These are phyloP conservation scores for Diversispora epigaea DNA, from an alignment of 192 early-diverging fungal species.

Conservation along the genomic window DNA sequence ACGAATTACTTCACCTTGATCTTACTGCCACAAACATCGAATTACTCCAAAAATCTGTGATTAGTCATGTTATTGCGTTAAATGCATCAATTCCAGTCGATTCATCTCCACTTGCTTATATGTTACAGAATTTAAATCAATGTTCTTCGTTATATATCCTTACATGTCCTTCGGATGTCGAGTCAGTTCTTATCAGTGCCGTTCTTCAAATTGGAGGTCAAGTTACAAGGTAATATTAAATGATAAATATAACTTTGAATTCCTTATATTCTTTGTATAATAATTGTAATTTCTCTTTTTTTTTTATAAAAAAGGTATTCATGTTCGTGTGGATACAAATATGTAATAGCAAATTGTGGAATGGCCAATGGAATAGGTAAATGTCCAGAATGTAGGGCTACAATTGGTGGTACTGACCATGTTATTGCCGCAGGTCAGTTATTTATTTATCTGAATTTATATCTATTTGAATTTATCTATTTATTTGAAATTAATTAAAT, in stretches of 20 bases:
- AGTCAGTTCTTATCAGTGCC: slow-evolving; percentile 16
- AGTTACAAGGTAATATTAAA: slow-evolving; percentile 1
- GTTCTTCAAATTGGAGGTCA: neutral
- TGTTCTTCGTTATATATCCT: slow-evolving; percentile 5
- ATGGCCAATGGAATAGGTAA: neutral
- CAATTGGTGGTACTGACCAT: neutral
- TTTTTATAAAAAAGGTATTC: neutral
- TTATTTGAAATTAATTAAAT: neutral
- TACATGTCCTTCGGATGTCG: slow-evolving; percentile 9
- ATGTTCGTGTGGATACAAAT: slow-evolving; percentile 28
- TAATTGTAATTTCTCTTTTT: neutral
- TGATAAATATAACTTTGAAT: neutral
- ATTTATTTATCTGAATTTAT: neutral
- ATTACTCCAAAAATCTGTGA: slow-evolving; percentile 23
- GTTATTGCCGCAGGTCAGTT: neutral
- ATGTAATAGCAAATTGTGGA: slow-evolving; percentile 31
- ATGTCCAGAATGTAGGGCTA: slow-evolving; percentile 19
- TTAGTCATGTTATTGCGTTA: slow-evolving; percentile 18
- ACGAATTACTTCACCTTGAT: slow-evolving; percentile 3
- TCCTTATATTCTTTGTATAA: neutral
- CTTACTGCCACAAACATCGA: neutral
- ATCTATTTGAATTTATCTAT: neutral
- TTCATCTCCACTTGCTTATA: slow-evolving; percentile 20
- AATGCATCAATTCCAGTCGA: slow-evolving; percentile 8
- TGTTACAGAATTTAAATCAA: too few species aligned